Conservation (phyloP, 257 asterid species). For the Solanum pimpinellifolium region DNA sequence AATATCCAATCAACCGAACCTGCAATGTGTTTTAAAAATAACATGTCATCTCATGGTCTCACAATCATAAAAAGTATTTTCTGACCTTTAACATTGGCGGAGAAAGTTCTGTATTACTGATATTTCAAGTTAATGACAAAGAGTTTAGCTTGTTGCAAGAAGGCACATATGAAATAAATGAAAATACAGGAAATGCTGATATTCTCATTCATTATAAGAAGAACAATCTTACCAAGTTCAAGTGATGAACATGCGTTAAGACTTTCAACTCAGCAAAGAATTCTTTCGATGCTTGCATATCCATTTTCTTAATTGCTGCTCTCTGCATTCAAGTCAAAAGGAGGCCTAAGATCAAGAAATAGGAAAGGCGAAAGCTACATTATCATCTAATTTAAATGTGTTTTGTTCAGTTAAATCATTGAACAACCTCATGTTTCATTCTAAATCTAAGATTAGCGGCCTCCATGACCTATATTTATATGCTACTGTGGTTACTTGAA, state of each 20-base stretch:
- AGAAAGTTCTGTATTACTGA: background rate
- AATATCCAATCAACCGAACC: conserved; percentile 83
- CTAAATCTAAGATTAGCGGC: background rate
- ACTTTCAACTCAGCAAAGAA: conserved; percentile 74
- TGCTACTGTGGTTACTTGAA: background rate
- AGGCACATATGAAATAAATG: background rate
- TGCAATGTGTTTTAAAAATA: conserved; percentile 6
- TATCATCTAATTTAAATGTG: background rate
- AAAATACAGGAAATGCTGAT: background rate
- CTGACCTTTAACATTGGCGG: background rate
- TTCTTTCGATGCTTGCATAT: conserved; percentile 86
- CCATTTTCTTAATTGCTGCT: conserved; percentile 84
- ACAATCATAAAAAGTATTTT: background rate
- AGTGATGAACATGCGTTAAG: conserved; percentile 78
- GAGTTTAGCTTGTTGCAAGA: background rate
- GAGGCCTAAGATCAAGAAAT: background rate
- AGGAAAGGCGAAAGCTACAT: background rate
- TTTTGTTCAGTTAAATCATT: background rate
- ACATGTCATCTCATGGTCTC: background rate
- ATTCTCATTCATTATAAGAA: background rate
- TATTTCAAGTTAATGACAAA: background rate
- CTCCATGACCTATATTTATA: background rate
- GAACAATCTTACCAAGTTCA: conserved; percentile 53
- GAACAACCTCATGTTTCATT: background rate
- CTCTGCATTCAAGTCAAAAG: conserved; percentile 27